These are phyloP conservation scores for Sphagnurus paluster DNA, from an alignment of 1,284 basidiomycete species.

Conservation along the genomic window DNA sequence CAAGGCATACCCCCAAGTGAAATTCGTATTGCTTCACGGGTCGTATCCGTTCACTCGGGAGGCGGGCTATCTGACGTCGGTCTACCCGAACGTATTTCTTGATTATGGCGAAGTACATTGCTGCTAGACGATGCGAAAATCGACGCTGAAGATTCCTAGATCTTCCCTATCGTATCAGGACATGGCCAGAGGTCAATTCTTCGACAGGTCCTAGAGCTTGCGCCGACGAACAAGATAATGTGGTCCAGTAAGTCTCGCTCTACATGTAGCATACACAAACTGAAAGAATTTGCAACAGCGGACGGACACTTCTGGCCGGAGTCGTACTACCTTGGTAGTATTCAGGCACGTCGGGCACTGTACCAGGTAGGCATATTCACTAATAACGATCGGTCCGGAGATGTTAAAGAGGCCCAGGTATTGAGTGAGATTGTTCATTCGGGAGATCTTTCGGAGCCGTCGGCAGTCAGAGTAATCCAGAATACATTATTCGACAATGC, in stretches of 20 bases:
- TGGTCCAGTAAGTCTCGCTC: constrained; percentile 67
- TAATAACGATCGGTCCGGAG: neutral
- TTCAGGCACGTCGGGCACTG: constrained; percentile 63
- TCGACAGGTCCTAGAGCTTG: constrained; percentile 64
- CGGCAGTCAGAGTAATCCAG: constrained; percentile 50
- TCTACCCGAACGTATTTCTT: constrained; percentile 72
- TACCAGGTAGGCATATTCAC: constrained; percentile 46
- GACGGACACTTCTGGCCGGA: constrained; percentile 83
- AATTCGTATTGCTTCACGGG: constrained; percentile 69
- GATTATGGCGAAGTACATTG: constrained; percentile 69
- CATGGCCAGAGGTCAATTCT: constrained; percentile 61
- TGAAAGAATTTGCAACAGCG: too few species aligned
- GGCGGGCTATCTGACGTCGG: constrained; percentile 69
- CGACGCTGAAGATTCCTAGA: constrained; percentile 23
- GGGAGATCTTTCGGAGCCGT: constrained; percentile 46
- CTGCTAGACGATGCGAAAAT: neutral
- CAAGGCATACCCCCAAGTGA: constrained; percentile 56
- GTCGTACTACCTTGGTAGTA: constrained; percentile 63
- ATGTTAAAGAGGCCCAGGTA: constrained; percentile 36
- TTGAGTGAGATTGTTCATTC: constrained; percentile 44
- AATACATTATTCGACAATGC: constrained; percentile 60
- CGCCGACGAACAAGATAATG: constrained; percentile 74
- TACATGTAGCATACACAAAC: too few species aligned
- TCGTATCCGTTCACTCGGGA: constrained; percentile 75
- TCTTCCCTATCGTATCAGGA: constrained; percentile 68